Evolutionary conservation across 768 basidiomycete species (phyloP).

Genomic region (Boletus subparvulus): DNA sequence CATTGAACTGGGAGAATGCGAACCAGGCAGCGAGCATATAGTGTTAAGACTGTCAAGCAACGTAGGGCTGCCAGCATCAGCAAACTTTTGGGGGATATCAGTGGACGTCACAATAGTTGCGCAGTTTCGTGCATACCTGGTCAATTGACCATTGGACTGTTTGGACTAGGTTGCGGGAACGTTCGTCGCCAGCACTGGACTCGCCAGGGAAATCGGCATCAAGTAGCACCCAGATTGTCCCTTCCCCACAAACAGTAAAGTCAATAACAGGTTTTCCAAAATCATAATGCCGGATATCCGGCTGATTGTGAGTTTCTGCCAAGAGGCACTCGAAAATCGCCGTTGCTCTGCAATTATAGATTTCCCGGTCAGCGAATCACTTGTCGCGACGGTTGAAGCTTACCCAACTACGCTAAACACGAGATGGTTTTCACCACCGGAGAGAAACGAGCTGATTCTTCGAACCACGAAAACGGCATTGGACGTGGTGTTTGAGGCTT

Average conservation of each 20-base stretch:
- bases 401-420: conserved; percentile 78
- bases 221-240: conserved; percentile 46
- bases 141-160: conserved; percentile 37
- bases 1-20: conserved; percentile 3
- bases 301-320: conserved; percentile 25
- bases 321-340: conserved; percentile 58
- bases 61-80: conserved; percentile 19
- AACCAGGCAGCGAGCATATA: conserved; percentile 47
- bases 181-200: conserved; percentile 10
- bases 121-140: conserved; percentile 34
- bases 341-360: conserved; percentile 48
- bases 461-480: conserved; percentile 53
- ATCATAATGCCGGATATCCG: conserved; percentile 42
- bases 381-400: conserved; percentile 20
- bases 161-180: conserved; percentile 26
- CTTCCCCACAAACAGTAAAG: conserved; percentile 44
- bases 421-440: conserved; percentile 40
- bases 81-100: conserved; percentile 20
- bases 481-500: conserved; percentile 15
- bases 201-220: conserved; percentile 43
- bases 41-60: conserved; percentile 49
- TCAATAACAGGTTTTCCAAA: conserved; percentile 61
- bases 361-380: background rate
- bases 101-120: background rate
- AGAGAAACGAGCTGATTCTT: conserved; percentile 50